Evolutionary conservation across 805 yeast genomes (phyloP), one percentile per base, ranked within the genome.

Genomic region (Candida sithepensis): DNA sequence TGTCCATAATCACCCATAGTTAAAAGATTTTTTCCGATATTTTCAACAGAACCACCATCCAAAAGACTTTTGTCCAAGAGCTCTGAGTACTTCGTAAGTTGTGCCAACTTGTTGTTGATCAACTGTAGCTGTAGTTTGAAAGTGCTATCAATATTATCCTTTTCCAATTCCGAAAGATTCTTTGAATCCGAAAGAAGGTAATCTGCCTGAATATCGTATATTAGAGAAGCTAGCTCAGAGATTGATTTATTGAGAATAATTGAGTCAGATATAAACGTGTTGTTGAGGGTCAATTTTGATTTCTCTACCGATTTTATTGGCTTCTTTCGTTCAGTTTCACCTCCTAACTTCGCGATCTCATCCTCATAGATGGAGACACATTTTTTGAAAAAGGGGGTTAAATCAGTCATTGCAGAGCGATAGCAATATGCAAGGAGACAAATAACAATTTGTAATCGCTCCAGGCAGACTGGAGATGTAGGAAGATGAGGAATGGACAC

Each of bases 51-150:
- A 47, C 76, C 80, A 43, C 79, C 59, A 45, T 69, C 59, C 49
- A 74, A 76, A 41, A 79, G 69, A 56, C 79, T 74, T 48, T 76
- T 78, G 50, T 73, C 73, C 52, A 78, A 68, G 47, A 73, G 72
- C 53, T 78, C 55, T 4, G 51, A 47, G 41, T 56, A 55, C 16
- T 9, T 65, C 69, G 26, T 72, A 70, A 22, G 73, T 56, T 60
- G 48, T 23, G 50, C 56, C 4, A 64, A 50, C 36, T 56, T 57
- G 28, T 48, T 52, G 43, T 55, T 44, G 23, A 63, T 36, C 30
- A 47, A 44, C 26, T 47, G 52, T 20, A 64, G 42, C 38, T 64
- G 63, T 3, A 56, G 24, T 21, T 59, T 61, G 41, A 64, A 51
- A 32, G 58, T 62, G 12, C 56, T 44, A 40, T 63, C 68, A 28